Evolutionary conservation across 2,329 filamentous ascomycete species (phyloP), one percentile per base, ranked within the genome.

Genomic region (Colletotrichum sp.): DNA sequence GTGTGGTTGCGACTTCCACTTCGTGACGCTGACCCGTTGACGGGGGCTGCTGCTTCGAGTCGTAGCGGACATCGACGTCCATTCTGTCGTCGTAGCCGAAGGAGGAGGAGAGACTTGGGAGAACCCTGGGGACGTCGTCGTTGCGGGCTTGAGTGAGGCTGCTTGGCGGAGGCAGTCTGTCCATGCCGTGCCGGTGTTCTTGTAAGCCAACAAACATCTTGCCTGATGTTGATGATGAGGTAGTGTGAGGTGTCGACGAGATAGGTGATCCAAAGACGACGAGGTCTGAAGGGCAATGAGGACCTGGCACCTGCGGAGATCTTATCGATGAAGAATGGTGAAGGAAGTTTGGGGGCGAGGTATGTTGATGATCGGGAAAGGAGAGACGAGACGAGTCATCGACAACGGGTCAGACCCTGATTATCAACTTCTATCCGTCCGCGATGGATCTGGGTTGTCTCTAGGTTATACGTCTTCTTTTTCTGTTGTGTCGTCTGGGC

Each of bases 381-480:
- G 60, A 75, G 68, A 75, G 66, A 76, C 68, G 55, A 75, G 77
- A 75, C 77, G 77, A 68, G 75, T 70, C 72, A 77, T 72, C 69
- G 72, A 78, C 77, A 77, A 75, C 69, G 75, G 76, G 69, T 71
- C 77, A 77, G 72, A 77, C 77, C 77, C 75, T 78, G 68, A 69
- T 68, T 71, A 72, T 73, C 68, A 73, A 72, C 43, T 63, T 26
- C 61, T 39, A 61, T 34, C 26, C 74, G 69, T 72, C 66, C 66
- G 70, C 55, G 70, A 76, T 76, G 74, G 74, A 76, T 69, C 76
- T 71, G 59, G 43, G 43, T 52, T 52, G 28, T 77, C 68, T 76
- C 74, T 75, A 68, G 76, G 70, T 77, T 77, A 77, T 77, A 77
- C 69, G 64, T 66, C 68, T 71, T 77, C 73, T 75, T 68, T 36